Evolutionary conservation across 176 grass and related monocot genomes (phyloP).

Genomic region (Zoysia japonica): DNA sequence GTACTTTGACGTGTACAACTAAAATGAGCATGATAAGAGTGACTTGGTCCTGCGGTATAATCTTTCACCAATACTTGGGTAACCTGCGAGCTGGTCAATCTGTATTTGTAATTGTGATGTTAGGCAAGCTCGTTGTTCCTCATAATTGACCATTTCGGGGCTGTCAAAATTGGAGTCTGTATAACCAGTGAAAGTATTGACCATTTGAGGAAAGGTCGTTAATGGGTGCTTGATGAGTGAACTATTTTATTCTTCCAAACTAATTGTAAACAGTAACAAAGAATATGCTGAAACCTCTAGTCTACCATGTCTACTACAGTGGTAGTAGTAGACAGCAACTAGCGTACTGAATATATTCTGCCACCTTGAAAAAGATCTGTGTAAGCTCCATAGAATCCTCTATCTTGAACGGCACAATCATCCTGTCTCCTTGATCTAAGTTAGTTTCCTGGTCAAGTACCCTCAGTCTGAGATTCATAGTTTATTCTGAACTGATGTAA

Average conservation of each 20-base stretch:
- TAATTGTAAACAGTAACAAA: constrained; percentile 1
- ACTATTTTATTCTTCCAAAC: background rate
- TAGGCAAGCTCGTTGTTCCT: constrained; percentile 40
- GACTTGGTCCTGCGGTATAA: background rate
- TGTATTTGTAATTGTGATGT: constrained; percentile 21
- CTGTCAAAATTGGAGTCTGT: constrained; percentile 26
- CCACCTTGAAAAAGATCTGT: background rate
- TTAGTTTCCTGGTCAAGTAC: constrained; percentile 10
- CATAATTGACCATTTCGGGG: constrained; percentile 29
- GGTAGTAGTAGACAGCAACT: background rate
- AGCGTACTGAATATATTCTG: background rate
- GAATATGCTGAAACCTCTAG: background rate
- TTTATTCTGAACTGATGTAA: constrained; percentile 25
- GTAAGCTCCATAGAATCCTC: background rate
- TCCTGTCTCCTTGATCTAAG: constrained; percentile 5
- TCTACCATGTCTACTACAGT: background rate
- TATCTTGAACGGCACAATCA: background rate
- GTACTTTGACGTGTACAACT: background rate
- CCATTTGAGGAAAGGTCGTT: background rate
- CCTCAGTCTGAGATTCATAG: background rate
- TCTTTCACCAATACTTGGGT: background rate
- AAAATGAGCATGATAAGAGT: background rate
- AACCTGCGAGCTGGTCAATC: background rate
- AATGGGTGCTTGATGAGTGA: background rate
- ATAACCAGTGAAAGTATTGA: constrained; percentile 17